Evolutionary conservation across 176 grass and related monocot genomes (phyloP).

Genomic region (Cymbopogon citratus): DNA sequence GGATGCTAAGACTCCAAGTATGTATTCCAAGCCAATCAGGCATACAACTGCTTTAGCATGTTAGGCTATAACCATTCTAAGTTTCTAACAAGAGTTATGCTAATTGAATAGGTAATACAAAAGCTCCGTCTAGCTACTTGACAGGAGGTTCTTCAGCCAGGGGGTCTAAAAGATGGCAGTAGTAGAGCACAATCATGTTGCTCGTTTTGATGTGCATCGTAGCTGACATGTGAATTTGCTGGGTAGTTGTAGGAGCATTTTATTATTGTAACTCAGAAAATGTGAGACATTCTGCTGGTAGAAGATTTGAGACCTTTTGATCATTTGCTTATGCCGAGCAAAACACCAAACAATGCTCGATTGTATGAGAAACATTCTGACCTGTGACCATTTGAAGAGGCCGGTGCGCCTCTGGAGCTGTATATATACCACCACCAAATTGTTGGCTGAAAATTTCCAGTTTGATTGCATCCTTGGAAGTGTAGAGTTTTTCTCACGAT

Average conservation of each 20-base stretch:
- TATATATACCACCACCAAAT: neutral
- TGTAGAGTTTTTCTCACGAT: neutral
- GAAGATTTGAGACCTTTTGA: neutral
- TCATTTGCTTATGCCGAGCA: neutral
- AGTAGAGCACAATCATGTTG: neutral
- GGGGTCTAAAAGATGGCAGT: constrained; percentile 50
- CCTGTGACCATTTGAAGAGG: neutral
- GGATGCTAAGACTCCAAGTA: constrained; percentile 67
- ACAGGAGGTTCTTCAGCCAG: constrained; percentile 34
- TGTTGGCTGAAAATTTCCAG: neutral
- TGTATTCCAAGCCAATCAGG: constrained; percentile 21
- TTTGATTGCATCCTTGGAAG: neutral
- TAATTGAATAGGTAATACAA: constrained; percentile 35
- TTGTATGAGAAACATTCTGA: neutral
- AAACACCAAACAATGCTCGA: neutral
- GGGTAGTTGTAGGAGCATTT: constrained; percentile 1
- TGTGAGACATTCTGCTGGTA: neutral
- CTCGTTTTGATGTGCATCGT: neutral
- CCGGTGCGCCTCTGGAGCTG: neutral
- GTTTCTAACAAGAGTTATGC: neutral
- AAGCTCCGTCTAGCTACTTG: constrained; percentile 9
- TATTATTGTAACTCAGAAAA: neutral
- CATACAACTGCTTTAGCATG: constrained; percentile 33
- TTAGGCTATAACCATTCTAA: neutral
- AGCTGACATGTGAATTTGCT: constrained; percentile 6